A percentile compares a stretch with the other conserved stretches of the same genome.
Evolutionary conservation across 2,329 filamentous ascomycete species (phyloP).

Genomic region (Dactylellina cionopaga): DNA sequence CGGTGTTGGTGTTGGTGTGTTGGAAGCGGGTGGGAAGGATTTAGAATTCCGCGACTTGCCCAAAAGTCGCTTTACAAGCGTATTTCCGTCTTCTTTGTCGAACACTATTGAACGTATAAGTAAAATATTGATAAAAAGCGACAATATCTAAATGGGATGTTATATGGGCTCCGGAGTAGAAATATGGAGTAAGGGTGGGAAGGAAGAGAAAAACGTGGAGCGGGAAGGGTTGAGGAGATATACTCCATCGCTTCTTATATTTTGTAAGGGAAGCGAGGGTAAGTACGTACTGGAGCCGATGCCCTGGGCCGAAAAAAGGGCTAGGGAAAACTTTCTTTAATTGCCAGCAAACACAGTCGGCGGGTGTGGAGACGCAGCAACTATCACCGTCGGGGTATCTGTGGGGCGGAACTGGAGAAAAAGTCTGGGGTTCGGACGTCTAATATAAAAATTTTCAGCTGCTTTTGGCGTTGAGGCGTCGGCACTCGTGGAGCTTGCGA

Average conservation of each 20-base stretch:
- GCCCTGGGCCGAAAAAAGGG: constrained; percentile 33
- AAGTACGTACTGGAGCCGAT: constrained; percentile 45
- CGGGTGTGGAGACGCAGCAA: constrained; percentile 33
- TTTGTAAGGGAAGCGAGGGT: constrained; percentile 17
- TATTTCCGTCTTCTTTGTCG: constrained; percentile 29
- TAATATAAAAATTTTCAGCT: constrained; percentile 51
- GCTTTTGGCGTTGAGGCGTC: constrained; percentile 24
- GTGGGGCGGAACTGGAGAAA: constrained; percentile 49
- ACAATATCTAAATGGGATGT: not conserved
- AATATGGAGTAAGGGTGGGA: constrained; percentile 35
- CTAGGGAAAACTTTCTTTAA: constrained; percentile 16
- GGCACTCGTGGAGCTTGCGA: constrained; percentile 14
- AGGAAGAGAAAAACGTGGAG: constrained; percentile 36
- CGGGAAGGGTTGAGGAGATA: constrained; percentile 41
- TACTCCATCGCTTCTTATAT: constrained; percentile 33
- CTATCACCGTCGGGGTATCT: constrained; percentile 45
- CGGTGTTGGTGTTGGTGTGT: constrained; percentile 13
- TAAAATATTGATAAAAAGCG: not conserved
- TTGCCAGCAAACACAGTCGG: constrained; percentile 28
- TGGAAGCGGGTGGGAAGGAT: too few species aligned
- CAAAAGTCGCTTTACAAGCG: constrained; percentile 42
- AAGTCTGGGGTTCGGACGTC: constrained; percentile 47
- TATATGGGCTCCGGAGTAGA: constrained; percentile 20
- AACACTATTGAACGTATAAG: constrained; percentile 17
- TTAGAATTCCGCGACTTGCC: constrained; percentile 48